Conservation (phyloP, 108 stramenopile genomes). For the Chaetoceros muelleri region DNA sequence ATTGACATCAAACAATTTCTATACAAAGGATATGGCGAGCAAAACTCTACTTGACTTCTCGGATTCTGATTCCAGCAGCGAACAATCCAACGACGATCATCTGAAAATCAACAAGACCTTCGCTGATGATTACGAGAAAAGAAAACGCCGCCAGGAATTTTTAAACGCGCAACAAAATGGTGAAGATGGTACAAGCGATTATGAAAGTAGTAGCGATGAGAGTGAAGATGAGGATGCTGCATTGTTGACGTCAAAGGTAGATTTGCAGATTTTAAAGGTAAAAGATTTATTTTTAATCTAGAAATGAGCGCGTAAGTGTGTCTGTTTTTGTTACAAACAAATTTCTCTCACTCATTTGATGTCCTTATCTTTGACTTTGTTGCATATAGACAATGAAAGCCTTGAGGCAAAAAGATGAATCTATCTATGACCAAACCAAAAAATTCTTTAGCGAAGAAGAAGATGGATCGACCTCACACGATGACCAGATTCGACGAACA, state of each 20-base stretch:
- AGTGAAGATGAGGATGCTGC: constrained; percentile 71
- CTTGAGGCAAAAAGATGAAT: constrained; percentile 54
- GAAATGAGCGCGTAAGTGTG: background rate
- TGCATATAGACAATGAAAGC: constrained; percentile 45
- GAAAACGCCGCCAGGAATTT: constrained; percentile 69
- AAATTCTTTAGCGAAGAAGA: constrained; percentile 42
- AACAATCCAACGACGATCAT: background rate
- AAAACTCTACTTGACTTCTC: background rate
- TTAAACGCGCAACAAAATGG: constrained; percentile 18
- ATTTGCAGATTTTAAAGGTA: constrained; percentile 54
- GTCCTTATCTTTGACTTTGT: background rate
- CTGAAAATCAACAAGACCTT: constrained; percentile 51
- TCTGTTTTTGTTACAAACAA: background rate
- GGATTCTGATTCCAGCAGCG: background rate
- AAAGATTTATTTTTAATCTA: background rate
- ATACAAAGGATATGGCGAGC: background rate
- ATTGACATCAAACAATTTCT: background rate
- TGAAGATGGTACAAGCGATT: constrained; percentile 16
- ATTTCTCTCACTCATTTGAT: background rate
- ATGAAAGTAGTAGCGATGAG: constrained; percentile 32
- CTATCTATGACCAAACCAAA: constrained; percentile 56
- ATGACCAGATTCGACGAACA: constrained; percentile 15
- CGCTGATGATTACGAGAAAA: constrained; percentile 52
- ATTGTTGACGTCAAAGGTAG: constrained; percentile 51
- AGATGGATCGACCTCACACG: constrained; percentile 10